Base-by-base conservation (phyloP, 148 eudicot genomes). In the Cornus suecica region DNA sequence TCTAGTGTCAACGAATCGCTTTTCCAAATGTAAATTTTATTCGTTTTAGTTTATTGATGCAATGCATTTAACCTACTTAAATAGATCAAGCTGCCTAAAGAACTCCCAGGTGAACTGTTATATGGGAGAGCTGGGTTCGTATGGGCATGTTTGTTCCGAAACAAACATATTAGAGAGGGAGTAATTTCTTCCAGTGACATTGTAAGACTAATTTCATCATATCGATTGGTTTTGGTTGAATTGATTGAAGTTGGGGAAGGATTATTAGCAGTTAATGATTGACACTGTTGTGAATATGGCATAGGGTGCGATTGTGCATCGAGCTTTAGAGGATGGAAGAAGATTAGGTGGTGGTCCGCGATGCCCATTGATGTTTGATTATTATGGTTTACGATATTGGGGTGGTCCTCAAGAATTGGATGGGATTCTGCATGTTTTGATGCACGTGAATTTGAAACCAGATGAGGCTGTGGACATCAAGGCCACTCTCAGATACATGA, bases 321-420 rank as follows among this genome's bases (percentile, higher is more conserved):
- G 79, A 61, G 84, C 90, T n/a, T 71, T 92, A 5, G 74, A 71
- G 66, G 75, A 77, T 27, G 94, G 89, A 67, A 82, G 84, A 77
- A 82, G 61, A 67, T 54, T 90, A 80, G 85, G 87, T 22, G 69
- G 68, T 65, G 82, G 63, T 52, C 73, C 75, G 31, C 79, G 78
- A 10, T 83, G 90, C 78, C 92, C 92, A 0, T 77, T 92, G 75
- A 88, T 88, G 94, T 85, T 48, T 70, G 88, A 90, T 71, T 83
- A 74, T 78, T 74, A 77, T 77, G 88, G 92, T 30, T 80, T 86
- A 66, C 85, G 73, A 54, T 81, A 81, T 70, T 88, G 89, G 92
- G 94, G 89, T 28, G 89, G 88, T 20, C 92, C 88, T n/a, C 90
- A 88, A 83, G 94, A 90, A 27, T 65, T 92, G 65, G 88, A 88